Conservation (phyloP, 805 yeast genomes). For the Ogataea zsoltii region DNA sequence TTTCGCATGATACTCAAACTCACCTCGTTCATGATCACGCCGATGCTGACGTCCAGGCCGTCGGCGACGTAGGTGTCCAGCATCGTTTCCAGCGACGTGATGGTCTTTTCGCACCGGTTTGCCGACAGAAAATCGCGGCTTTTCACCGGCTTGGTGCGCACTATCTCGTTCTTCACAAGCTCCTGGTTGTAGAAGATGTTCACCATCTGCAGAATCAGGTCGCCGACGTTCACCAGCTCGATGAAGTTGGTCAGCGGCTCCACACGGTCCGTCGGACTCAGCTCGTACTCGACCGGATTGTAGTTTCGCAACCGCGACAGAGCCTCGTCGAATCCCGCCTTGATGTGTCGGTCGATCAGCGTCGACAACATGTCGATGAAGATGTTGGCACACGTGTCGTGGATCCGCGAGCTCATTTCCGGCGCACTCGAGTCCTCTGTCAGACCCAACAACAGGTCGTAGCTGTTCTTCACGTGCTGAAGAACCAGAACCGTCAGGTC, state of each 20-base stretch:
- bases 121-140: slow-evolving; percentile 78
- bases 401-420: slow-evolving; percentile 34
- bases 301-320: slow-evolving; percentile 67
- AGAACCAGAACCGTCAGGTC: slow-evolving; percentile 74
- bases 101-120: slow-evolving; percentile 68
- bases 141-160: slow-evolving; percentile 45
- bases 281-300: slow-evolving; percentile 51
- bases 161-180: slow-evolving; percentile 53
- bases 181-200: slow-evolving; percentile 90
- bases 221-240: slow-evolving; percentile 91
- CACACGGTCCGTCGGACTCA: slow-evolving; percentile 36
- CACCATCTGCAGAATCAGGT: slow-evolving; percentile 87
- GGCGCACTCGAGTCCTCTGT: slow-evolving; percentile 31
- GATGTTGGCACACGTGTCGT: slow-evolving; percentile 50
- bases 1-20: slow-evolving; percentile 23
- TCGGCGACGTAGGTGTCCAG: slow-evolving; percentile 90
- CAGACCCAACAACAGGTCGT: slow-evolving; percentile 58
- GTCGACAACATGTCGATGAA: slow-evolving; percentile 65
- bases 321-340: slow-evolving; percentile 83
- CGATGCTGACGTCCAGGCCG: slow-evolving; percentile 91
- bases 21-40: slow-evolving; percentile 80
- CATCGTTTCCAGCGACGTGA: slow-evolving; percentile 63
- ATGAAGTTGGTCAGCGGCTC: slow-evolving; percentile 87
- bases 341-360: slow-evolving; percentile 74
- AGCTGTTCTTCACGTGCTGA: slow-evolving; percentile 64